Base-by-base conservation (phyloP, 2,329 filamentous ascomycete species). In the Sodiomyces alkalinus region DNA sequence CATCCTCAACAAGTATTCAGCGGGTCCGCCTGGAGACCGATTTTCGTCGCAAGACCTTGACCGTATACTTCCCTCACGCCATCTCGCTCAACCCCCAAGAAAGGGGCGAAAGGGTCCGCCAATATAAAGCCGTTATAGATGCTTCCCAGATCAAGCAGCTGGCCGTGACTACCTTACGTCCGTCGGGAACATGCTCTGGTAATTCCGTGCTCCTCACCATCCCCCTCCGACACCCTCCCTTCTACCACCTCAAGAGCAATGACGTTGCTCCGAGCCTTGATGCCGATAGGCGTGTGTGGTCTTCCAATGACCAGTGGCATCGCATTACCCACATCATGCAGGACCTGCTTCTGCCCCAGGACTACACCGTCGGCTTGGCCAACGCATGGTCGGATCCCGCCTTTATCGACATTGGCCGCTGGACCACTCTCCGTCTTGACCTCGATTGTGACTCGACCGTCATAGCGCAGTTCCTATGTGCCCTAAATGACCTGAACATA, bases 401-500 rank as follows among this genome's bases (percentile, higher is more conserved):
- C 1, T 54, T 55, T 14, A 54, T 69, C 13, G 58, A 72, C 32
- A 52, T 71, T 23, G 69, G 68, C 12, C 60, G 62, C 25, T 74
- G 69, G 66, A 70, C 60, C 7, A 61, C 62, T 0, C 63, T 72
- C 31, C 53, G 58, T 26, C 41, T 74, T n/a, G 40, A 52, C 0
- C 42, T 74, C 4, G 31, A 46, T 3, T 28, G 34, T 3, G 37
- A 44, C 6, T 38, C 47, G 2, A 36, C 42, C 1, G 34, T 40
- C 3, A 63, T 65, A 40, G 37, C 46, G 1, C 39, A 51, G 1
- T 53, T 79, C 13, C 52, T 60, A 4, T 45, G 54, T 7, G 67
- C 68, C 1, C 56, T 94, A 1, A 55, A 59, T 8, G 80, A 92
- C 37, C 79, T 79, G 53, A 92, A 92, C 33, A 61, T 93, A 27